Evolutionary conservation across 352 stramenopile genomes (phyloP).

Genomic region (Lagenidium giganteum): DNA sequence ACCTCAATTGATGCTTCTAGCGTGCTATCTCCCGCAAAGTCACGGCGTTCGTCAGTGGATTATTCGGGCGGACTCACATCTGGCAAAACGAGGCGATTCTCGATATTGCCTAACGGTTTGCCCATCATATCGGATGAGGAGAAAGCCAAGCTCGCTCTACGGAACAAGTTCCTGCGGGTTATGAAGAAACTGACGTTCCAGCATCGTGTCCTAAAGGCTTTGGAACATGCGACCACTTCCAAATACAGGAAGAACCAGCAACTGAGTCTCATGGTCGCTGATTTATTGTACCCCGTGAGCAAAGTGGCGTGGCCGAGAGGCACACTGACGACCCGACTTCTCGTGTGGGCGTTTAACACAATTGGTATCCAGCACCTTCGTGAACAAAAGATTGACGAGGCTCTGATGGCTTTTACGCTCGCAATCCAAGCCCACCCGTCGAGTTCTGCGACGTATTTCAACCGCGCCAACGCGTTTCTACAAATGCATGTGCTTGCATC

Average conservation of each 20-base stretch:
- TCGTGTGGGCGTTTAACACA: constrained; percentile 51
- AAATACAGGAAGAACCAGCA: constrained; percentile 37
- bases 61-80: too few relatives aligned
- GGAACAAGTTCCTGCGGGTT: constrained; percentile 23
- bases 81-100: constrained; percentile 6
- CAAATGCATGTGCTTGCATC: constrained; percentile 28
- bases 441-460: constrained; percentile 36
- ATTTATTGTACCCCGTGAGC: constrained; percentile 15
- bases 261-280: constrained; percentile 14
- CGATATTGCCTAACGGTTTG: neutral
- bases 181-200: constrained; percentile 42
- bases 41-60: too few relatives aligned
- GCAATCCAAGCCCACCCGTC: constrained; percentile 39
- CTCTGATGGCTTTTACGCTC: constrained; percentile 42
- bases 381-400: constrained; percentile 30
- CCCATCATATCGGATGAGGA: constrained; percentile 6
- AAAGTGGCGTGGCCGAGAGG: constrained; percentile 29
- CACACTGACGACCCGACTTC: constrained; percentile 29
- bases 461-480: constrained; percentile 47
- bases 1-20: too few relatives aligned
- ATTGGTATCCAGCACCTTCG: constrained; percentile 26
- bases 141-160: constrained; percentile 8
- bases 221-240: constrained; percentile 22
- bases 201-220: constrained; percentile 33
- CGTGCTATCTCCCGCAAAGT: constrained; percentile 1